Evolutionary conservation across 768 basidiomycete genomes (phyloP), one percentile per base, ranked within the genome.

Genomic region (Leccinum pellstonianum): DNA sequence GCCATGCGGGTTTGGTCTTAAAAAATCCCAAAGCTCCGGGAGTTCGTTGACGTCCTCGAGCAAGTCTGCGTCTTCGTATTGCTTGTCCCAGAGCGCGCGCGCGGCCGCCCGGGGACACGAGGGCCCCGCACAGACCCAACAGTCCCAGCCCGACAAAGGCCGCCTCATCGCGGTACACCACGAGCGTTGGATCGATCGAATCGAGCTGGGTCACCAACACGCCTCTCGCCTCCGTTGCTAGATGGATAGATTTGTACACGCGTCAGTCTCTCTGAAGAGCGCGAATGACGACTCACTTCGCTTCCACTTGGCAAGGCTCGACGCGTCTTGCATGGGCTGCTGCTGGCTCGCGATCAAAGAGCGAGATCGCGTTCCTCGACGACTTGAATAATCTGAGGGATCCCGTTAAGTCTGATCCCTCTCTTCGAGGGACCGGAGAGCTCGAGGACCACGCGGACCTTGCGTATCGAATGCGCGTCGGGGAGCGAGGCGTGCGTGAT

Each of bases 131-230:
- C 19, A 98, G 77, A 71, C 98, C 97, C 95, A 95, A 98, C 1
- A 99, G 78, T 3, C 91, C 87, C 4, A 98, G 87, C 21, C 95
- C 96, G 37, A 98, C 95, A 69, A 98, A 98, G 0, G 95, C 95
- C 2, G 96, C 96, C 75, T 98, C 95, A 1, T 95, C 95, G 19
- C 94, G 85, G 71, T 94, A 98, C 4, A 99, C 95, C 6, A 98
- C 91, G 57, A 98, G 77, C 0, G 96, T 98, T 27, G 94, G 94
- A 73, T 99, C 97, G 60, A 98, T 98, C 0, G 95, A 96, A 71
- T 98, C 91, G 9, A 98, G 84, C 71, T 98, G 95, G 6, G 94
- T 94, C 38, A 99, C 86, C 5, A 94, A 91, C 1, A 98, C 96
- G 2, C 97, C 96, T 48, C 88, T 83, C 29, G 83, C 82, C 64